A percentile compares a stretch with the other conserved stretches of the same genome.
These are phyloP conservation scores for Inga leiocalycina DNA, from an alignment of 306 rosid species.

Conservation along the genomic window DNA sequence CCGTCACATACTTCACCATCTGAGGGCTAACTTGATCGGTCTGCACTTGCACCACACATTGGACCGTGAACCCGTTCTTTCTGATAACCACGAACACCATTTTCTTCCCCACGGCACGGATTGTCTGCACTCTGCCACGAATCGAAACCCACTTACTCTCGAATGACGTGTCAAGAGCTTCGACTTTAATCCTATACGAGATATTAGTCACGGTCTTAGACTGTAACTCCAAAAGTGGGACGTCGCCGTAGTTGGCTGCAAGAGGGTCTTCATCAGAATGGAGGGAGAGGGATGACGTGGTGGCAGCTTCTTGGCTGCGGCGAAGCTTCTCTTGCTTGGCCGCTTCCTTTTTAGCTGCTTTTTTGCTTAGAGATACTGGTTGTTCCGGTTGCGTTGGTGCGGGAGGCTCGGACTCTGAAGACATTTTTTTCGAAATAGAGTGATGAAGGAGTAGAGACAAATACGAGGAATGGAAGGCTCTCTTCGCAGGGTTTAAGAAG, in stretches of 20 bases:
- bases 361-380: no score
- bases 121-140: constrained; percentile 78
- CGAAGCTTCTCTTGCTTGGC: constrained; percentile 79
- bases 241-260: constrained; percentile 66
- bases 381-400: no score
- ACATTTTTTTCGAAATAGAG: no score
- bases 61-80: constrained; percentile 58
- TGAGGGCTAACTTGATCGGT: constrained; percentile 71
- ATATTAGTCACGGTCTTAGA: constrained; percentile 44
- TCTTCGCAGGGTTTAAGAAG: no score
- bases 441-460: no score
- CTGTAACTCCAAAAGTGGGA: constrained; percentile 65
- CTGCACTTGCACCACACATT: constrained; percentile 70
- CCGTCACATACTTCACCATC: constrained; percentile 79
- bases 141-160: constrained; percentile 51
- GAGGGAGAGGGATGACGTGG: constrained; percentile 44
- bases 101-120: constrained; percentile 86
- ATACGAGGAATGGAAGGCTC: no score
- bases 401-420: no score
- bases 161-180: constrained; percentile 39
- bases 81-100: constrained; percentile 82
- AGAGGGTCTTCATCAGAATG: constrained; percentile 64
- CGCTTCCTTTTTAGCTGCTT: no score
- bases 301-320: constrained; percentile 59
- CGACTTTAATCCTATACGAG: constrained; percentile 58